Base-by-base conservation (phyloP, 495 filamentous ascomycete species). In the Aspergillus cavernicola region DNA sequence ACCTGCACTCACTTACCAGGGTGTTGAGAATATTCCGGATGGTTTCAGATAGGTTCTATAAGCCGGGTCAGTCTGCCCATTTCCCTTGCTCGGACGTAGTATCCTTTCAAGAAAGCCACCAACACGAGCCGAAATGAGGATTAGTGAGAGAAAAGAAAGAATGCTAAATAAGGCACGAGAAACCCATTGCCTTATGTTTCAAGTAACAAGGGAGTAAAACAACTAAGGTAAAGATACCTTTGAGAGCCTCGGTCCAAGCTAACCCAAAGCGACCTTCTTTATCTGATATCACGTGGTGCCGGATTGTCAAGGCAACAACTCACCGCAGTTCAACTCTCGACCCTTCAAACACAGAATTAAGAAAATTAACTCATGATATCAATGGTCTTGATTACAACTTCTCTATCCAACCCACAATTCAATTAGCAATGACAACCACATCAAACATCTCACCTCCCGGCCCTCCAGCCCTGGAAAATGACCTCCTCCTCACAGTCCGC, bases 401-500 rank as follows among this genome's bases (percentile, higher is more conserved):
- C 20, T 24, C 20, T 28, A 12, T 13, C n/a, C n/a, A 37, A 19
- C 3, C 15, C 28, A 46, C 4, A 36, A 11, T 37, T 19, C 9
- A 44, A 42, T 5, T 13, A 40, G 20, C 19, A 28, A 61, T 61
- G 58, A 24, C 50, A 16, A 7, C 24, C 18, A 11, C 15, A 31
- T 9, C 13, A 5, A 55, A 19, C 29, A 56, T 48, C 31, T 26
- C 61, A 43, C 46, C 29, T 57, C 44, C 54, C 57, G 55, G 28
- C 53, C 60, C 29, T 33, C 43, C 43, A 59, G 68, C 58, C 22
- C 31, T 16, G 20, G 32, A 38, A n/a, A 57, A 57, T 18, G 70
- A 76, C 32, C 78, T 92, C 40, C 80, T 84, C 61, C 77, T 96
- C 18, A 91, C 84, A 16, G 84, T 97, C 69, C 89, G 92, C 66